phyloP scores from a whole-genome alignment of 371 early-diverging fungal species.

The Cokeromyces recurvatus region DNA sequence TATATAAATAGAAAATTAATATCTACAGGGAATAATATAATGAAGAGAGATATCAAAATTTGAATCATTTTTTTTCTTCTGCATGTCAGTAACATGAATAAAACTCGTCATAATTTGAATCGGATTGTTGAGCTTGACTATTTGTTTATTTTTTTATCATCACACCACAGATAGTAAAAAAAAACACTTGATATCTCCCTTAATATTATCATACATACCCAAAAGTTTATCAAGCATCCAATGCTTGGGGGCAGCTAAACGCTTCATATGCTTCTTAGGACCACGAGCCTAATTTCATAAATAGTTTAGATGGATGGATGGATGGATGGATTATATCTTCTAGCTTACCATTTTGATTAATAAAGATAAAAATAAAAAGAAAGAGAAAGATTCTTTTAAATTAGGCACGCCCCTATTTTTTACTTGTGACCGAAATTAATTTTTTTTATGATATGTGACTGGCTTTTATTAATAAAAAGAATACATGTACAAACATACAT shows the following conservation, averaged over 20 bases:
- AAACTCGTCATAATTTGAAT: slow-evolving; percentile 26
- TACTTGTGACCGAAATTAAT: no score
- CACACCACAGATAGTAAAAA: background rate
- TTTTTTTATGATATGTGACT: no score
- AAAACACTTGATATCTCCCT: background rate
- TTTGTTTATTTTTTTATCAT: slow-evolving; percentile 32
- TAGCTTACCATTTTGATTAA: no score
- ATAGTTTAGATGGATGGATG: slow-evolving; percentile 3
- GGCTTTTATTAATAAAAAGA: no score
- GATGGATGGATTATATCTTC: slow-evolving; percentile 16
- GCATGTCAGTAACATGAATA: slow-evolving; percentile 4
- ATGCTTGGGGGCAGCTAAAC: slow-evolving; percentile 98
- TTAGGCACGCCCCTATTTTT: no score
- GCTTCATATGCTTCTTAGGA: slow-evolving; percentile 99
- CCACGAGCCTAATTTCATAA: slow-evolving; percentile 81
- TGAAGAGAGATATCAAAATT: background rate
- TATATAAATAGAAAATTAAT: slow-evolving; percentile 6
- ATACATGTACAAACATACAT: no score
- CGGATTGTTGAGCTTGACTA: slow-evolving; percentile 49
- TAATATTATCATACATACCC: slow-evolving; percentile 27
- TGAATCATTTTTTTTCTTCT: no score
- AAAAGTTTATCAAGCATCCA: slow-evolving; percentile 99
- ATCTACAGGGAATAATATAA: background rate
- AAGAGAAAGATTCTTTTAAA: no score
- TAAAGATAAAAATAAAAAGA: no score